These are phyloP conservation scores for Penicillium sp. DNA, from an alignment of 2,329 filamentous ascomycete species.

Conservation along the genomic window DNA sequence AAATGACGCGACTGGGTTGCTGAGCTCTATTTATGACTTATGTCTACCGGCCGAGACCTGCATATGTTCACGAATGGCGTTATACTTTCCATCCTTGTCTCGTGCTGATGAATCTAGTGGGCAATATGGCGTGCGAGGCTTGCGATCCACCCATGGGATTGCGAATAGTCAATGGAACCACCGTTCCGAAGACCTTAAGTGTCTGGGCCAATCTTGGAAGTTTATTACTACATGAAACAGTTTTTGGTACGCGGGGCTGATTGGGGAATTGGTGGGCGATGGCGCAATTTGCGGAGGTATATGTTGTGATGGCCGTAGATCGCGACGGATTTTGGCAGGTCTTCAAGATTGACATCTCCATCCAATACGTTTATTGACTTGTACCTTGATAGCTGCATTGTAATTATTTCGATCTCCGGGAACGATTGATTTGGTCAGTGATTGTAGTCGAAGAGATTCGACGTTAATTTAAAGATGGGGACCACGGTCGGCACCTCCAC, in stretches of 20 bases:
- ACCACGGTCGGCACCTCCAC: background rate
- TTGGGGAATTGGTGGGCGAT: constrained; percentile 22
- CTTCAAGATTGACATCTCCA: background rate
- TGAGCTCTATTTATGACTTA: constrained; percentile 15
- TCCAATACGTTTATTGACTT: background rate
- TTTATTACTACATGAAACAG: background rate
- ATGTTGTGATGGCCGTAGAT: constrained; percentile 25
- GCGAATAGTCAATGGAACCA: background rate
- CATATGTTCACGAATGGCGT: constrained; percentile 1
- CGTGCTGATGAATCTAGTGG: constrained; percentile 26
- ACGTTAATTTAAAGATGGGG: background rate
- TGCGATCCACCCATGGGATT: background rate
- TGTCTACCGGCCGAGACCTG: constrained; percentile 9
- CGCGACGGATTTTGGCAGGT: background rate
- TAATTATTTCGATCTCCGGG: no score
- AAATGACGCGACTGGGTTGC: background rate
- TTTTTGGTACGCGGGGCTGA: constrained; percentile 3
- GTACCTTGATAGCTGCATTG: no score
- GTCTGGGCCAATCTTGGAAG: background rate
- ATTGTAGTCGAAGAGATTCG: background rate
- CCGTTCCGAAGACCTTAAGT: background rate
- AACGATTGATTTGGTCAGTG: background rate
- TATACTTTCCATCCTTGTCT: background rate
- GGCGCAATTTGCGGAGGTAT: constrained; percentile 31
- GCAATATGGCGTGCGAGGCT: constrained; percentile 31